A percentile compares a stretch with the other conserved stretches of the same genome.
Conservation (phyloP, 805 yeast genomes). For the Ogataea corticis region DNA sequence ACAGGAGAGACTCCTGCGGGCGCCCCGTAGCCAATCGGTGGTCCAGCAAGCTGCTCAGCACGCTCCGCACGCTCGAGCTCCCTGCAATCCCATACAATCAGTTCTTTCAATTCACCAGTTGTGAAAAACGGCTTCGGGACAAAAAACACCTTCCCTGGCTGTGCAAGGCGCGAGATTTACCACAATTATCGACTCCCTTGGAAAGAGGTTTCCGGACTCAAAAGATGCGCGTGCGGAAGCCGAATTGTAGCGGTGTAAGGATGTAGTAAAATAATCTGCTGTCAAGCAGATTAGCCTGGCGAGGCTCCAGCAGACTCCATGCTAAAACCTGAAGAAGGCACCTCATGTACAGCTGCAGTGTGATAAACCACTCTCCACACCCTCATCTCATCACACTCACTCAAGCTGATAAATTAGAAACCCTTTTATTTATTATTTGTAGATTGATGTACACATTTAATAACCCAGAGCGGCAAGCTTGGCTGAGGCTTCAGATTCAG, state of each 20-base stretch:
- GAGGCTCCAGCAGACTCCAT: too few species aligned
- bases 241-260: not conserved
- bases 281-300: too few species aligned
- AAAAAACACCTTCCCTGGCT: not conserved
- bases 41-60: too few species aligned
- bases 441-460: slow-evolving; percentile 50
- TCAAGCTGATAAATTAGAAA: slow-evolving; percentile 14
- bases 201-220: not conserved
- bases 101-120: not conserved
- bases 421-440: slow-evolving; percentile 21
- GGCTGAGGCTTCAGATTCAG: slow-evolving; percentile 87
- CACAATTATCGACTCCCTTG: not conserved
- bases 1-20: too few species aligned
- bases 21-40: too few species aligned
- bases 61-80: too few species aligned
- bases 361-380: too few species aligned
- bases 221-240: not conserved
- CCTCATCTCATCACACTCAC: not conserved
- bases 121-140: not conserved
- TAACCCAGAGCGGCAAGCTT: slow-evolving; percentile 97
- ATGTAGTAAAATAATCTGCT: not conserved
- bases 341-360: too few species aligned
- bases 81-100: not conserved
- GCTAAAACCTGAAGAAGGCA: too few species aligned
- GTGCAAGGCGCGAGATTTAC: not conserved